Evolutionary conservation across 2,329 filamentous ascomycete genomes (phyloP).

Genomic region (Trichoderma arundinaceum): DNA sequence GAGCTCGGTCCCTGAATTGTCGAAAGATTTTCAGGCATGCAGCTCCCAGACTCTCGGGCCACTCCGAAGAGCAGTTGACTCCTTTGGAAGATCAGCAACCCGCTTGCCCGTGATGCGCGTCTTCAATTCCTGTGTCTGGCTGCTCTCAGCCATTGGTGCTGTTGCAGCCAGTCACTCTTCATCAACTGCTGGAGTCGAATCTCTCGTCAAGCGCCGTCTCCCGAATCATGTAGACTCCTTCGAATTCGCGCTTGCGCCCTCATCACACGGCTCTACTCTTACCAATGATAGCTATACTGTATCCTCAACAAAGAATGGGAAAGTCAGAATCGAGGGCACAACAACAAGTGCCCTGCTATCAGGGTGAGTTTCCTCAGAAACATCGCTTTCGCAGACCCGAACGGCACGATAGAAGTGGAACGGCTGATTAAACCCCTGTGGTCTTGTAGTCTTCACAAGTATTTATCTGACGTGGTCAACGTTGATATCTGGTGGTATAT

Average conservation of each 20-base stretch:
- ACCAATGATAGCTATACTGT: slow-evolving; percentile 33
- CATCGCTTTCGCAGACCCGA: background rate
- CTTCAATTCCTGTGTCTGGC: slow-evolving; percentile 11
- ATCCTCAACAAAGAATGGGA: slow-evolving; percentile 32
- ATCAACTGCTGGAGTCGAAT: slow-evolving; percentile 31
- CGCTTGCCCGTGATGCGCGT: slow-evolving; percentile 9
- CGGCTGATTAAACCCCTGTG: background rate
- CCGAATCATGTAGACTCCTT: slow-evolving; percentile 33
- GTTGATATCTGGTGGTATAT: slow-evolving; percentile 37
- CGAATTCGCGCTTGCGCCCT: slow-evolving; percentile 27
- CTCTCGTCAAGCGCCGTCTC: slow-evolving; percentile 34
- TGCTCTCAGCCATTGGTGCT: slow-evolving; percentile 23
- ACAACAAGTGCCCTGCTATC: slow-evolving; percentile 33
- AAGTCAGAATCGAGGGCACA: slow-evolving; percentile 33
- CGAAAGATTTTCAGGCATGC: too few species aligned
- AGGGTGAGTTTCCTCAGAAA: slow-evolving; percentile 24
- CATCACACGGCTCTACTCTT: background rate
- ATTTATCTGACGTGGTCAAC: slow-evolving; percentile 33
- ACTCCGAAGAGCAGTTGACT: background rate
- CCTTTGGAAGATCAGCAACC: background rate
- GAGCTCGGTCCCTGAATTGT: slow-evolving; percentile 4
- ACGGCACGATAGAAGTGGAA: background rate
- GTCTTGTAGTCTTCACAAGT: slow-evolving; percentile 33
- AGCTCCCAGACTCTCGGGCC: too few species aligned
- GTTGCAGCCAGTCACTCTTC: slow-evolving; percentile 1